Evolutionary conservation across 2,329 filamentous ascomycete species (phyloP).

Genomic region (Chaetomium olivaceum): DNA sequence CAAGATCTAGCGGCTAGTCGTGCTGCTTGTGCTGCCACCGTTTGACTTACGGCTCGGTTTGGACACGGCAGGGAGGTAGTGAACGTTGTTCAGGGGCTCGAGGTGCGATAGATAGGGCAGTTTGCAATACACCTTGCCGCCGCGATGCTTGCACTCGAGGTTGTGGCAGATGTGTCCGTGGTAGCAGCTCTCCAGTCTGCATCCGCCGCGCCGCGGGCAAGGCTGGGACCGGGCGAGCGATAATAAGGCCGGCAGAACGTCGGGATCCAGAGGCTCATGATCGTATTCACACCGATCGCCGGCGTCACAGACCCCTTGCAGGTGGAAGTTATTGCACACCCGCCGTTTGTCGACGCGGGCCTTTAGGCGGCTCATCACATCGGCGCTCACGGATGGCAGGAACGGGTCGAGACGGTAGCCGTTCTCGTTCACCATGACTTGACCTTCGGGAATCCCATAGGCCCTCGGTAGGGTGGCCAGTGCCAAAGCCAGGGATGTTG

Average conservation of each 20-base stretch:
- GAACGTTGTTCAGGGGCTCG: constrained; percentile 25
- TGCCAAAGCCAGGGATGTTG: constrained; percentile 4
- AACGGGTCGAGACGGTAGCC: constrained; percentile 37
- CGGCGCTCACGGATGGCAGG: constrained; percentile 28
- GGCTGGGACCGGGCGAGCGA: constrained; percentile 36
- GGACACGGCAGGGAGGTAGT: background rate
- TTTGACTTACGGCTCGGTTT: constrained; percentile 1
- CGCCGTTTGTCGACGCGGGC: constrained; percentile 29
- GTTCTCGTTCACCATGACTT: constrained; percentile 35
- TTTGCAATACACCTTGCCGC: constrained; percentile 37
- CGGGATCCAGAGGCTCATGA: constrained; percentile 33
- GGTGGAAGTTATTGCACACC: constrained; percentile 37
- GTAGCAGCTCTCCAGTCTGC: constrained; percentile 34
- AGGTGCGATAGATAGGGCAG: constrained; percentile 30
- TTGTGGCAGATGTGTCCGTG: constrained; percentile 40
- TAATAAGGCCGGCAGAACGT: constrained; percentile 34
- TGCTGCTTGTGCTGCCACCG: constrained; percentile 3
- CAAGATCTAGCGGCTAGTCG: background rate
- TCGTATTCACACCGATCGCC: constrained; percentile 36
- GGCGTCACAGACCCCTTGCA: constrained; percentile 32
- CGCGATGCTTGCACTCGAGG: constrained; percentile 36
- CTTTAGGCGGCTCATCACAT: constrained; percentile 29
- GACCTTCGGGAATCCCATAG: constrained; percentile 33
- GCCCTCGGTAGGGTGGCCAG: constrained; percentile 29
- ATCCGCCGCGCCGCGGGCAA: constrained; percentile 35